Conservation (phyloP, 805 yeast species). For the Yarrowia deformans region DNA sequence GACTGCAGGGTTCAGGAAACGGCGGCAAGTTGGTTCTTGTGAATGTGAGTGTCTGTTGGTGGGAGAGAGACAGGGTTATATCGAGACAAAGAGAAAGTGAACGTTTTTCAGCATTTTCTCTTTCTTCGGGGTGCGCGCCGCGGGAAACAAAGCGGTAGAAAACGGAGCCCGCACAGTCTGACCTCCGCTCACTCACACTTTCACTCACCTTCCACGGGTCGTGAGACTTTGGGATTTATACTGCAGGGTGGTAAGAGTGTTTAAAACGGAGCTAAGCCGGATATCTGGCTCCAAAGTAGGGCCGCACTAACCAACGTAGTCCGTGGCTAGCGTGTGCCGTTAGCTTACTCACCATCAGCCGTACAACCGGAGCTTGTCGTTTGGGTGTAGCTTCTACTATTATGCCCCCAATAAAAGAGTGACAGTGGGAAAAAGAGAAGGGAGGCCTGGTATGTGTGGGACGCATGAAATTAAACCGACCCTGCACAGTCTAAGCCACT, state of each 20-base stretch:
- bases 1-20: conserved; percentile 24
- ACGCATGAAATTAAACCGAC: conserved; percentile 29
- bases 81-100: too few relatives aligned
- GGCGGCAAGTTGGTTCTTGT: conserved; percentile 1
- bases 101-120: too few relatives aligned
- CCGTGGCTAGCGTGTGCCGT: conserved; percentile 2
- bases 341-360: conserved; percentile 35
- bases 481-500: conserved; percentile 33
- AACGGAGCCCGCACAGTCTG: too few relatives aligned
- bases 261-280: conserved; percentile 9
- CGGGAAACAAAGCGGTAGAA: too few relatives aligned
- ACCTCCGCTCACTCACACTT: too few relatives aligned
- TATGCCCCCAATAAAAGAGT: neutral
- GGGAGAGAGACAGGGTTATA: too few relatives aligned
- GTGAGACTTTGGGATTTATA: neutral
- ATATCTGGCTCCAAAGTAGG: conserved; percentile 20
- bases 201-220: neutral
- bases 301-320: neutral
- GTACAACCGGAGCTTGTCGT: conserved; percentile 28
- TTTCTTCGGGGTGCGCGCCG: too few relatives aligned
- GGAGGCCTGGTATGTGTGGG: conserved; percentile 1
- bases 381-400: neutral
- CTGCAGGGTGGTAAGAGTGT: conserved; percentile 10
- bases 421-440: neutral
- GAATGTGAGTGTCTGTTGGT: too few relatives aligned